A percentile compares a stretch with the other conserved stretches of the same genome.
Conservation (phyloP, 495 filamentous ascomycete species). For the Chaetomidium leptoderma region DNA sequence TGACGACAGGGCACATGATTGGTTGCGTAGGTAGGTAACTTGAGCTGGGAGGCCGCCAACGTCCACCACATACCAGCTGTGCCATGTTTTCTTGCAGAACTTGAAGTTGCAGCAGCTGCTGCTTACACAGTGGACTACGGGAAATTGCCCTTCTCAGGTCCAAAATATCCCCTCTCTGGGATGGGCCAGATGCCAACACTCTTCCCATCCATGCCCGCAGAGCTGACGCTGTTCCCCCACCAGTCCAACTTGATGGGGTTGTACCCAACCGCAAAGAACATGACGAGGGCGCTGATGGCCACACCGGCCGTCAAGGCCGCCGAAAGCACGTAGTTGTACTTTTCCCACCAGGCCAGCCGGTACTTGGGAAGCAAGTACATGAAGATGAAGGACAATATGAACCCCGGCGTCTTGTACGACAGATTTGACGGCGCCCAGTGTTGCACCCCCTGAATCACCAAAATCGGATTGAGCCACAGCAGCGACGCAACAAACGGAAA, state of each 20-base stretch:
- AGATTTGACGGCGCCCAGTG: constrained; percentile 34
- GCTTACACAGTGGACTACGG: no score
- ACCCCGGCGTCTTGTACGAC: constrained; percentile 32
- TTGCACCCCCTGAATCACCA: constrained; percentile 34
- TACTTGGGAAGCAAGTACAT: constrained; percentile 27
- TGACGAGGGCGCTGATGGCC: constrained; percentile 55
- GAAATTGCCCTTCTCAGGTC: constrained; percentile 35
- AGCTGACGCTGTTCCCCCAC: constrained; percentile 56
- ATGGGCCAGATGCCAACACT: constrained; percentile 27
- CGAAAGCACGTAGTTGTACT: constrained; percentile 62
- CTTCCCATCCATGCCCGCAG: constrained; percentile 31
- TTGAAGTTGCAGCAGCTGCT: no score
- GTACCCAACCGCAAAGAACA: constrained; percentile 58
- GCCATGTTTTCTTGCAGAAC: no score
- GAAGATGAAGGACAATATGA: constrained; percentile 31
- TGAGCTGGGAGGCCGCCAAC: no score
- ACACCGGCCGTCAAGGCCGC: constrained; percentile 60
- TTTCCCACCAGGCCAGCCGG: constrained; percentile 36
- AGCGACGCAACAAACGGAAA: constrained; percentile 29
- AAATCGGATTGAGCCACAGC: constrained; percentile 30
- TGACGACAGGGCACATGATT: no score
- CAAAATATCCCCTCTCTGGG: constrained; percentile 36
- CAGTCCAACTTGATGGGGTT: constrained; percentile 49
- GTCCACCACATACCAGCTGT: no score
- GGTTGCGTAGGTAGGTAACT: no score